A percentile compares a stretch with the other conserved stretches of the same genome.
phyloP scores from a whole-genome alignment of 2,329 filamentous ascomycete species.

The Paraphaeosphaeria sporulosa region DNA sequence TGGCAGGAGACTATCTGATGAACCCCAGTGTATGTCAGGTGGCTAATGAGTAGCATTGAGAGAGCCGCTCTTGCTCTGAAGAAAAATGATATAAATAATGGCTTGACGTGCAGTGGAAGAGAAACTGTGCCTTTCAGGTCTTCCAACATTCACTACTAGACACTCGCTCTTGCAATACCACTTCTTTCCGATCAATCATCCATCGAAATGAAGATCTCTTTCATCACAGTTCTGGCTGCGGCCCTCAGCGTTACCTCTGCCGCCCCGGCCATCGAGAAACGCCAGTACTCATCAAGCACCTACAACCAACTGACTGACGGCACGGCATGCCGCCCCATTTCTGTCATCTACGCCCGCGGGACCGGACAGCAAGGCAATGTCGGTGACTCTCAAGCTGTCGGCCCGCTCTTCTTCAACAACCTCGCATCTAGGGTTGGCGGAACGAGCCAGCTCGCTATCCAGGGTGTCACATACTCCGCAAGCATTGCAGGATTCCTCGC shows the following conservation, averaged over 20 bases:
- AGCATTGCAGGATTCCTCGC: conserved; percentile 49
- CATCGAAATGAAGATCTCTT: background rate
- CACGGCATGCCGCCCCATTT: background rate
- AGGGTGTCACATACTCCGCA: conserved; percentile 61
- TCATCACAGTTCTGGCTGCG: background rate
- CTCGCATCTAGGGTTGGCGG: conserved; percentile 49
- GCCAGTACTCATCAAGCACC: background rate
- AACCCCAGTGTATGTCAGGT: background rate
- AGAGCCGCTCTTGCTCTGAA: background rate
- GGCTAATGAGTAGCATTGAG: background rate
- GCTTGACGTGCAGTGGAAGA: background rate
- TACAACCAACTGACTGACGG: conserved; percentile 6
- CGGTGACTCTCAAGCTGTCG: conserved; percentile 51
- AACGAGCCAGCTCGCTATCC: conserved; percentile 54
- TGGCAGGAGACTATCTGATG: background rate
- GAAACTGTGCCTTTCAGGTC: background rate
- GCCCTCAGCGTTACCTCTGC: background rate
- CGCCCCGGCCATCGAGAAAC: background rate
- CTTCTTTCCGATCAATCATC: background rate
- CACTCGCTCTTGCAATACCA: background rate
- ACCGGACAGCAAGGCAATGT: conserved; percentile 60
- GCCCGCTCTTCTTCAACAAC: conserved; percentile 56
- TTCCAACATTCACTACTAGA: background rate
- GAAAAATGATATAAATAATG: background rate
- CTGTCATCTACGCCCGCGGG: conserved; percentile 60